Evolutionary conservation across 2,329 filamentous ascomycete genomes (phyloP).

Genomic region (Proliferodiscus dingleyae): DNA sequence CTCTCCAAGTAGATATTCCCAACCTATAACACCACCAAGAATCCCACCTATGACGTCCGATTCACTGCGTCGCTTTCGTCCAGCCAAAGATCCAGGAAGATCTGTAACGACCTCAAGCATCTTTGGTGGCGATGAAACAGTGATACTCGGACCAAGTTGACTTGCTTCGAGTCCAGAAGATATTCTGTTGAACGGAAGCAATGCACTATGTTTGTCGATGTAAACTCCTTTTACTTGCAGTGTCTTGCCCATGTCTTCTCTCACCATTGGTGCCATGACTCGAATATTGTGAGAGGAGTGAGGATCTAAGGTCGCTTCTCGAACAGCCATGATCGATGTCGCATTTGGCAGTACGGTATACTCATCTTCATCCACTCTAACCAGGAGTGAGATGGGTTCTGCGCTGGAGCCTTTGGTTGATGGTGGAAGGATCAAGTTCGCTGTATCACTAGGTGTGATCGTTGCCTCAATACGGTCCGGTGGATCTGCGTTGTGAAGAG

Average conservation of each 20-base stretch:
- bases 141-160: neutral
- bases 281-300: conserved; percentile 17
- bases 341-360: conserved; percentile 25
- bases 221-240: conserved; percentile 25
- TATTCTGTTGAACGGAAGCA: conserved; percentile 10
- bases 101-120: conserved; percentile 32
- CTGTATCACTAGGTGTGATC: neutral
- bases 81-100: conserved; percentile 22
- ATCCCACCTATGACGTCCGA: conserved; percentile 12
- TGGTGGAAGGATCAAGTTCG: conserved; percentile 9
- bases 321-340: conserved; percentile 16
- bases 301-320: conserved; percentile 14
- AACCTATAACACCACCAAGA: conserved; percentile 28
- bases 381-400: conserved; percentile 23
- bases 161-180: neutral
- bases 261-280: conserved; percentile 25
- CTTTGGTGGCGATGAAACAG: conserved; percentile 9
- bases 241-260: conserved; percentile 14
- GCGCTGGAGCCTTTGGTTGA: conserved; percentile 14
- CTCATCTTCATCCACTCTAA: conserved; percentile 24
- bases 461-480: neutral
- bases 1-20: conserved; percentile 34
- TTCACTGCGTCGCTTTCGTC: conserved; percentile 9
- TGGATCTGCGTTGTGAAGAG: conserved; percentile 16
- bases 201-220: conserved; percentile 20